A percentile compares a stretch with the other conserved stretches of the same genome.
phyloP scores from a whole-genome alignment of 495 filamentous ascomycete species.

The Xylaria bambusicola region DNA sequence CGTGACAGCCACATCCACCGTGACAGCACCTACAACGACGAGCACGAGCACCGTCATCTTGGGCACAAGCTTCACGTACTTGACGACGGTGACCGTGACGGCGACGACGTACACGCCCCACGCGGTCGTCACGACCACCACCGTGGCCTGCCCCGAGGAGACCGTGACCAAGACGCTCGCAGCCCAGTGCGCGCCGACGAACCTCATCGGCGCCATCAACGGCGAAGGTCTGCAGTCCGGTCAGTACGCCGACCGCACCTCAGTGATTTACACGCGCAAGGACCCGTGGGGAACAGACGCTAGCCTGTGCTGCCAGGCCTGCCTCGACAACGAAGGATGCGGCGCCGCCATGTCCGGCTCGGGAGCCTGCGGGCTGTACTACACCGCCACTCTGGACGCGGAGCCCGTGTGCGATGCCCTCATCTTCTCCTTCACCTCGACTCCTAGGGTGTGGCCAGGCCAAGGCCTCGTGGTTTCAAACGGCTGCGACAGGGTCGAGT shows the following conservation, averaged over 20 bases:
- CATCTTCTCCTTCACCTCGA: slow-evolving; percentile 24
- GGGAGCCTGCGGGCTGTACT: slow-evolving; percentile 35
- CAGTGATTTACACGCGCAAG: slow-evolving; percentile 24
- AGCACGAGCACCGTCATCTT: slow-evolving; percentile 17
- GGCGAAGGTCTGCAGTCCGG: slow-evolving; percentile 24
- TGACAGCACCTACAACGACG: slow-evolving; percentile 18
- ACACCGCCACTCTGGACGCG: slow-evolving; percentile 29
- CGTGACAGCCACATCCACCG: slow-evolving; percentile 18
- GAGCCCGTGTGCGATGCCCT: slow-evolving; percentile 20
- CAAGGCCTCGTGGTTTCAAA: slow-evolving; percentile 26
- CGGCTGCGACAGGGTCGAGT: slow-evolving; percentile 29
- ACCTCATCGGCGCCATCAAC: slow-evolving; percentile 25
- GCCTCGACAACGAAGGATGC: slow-evolving; percentile 55
- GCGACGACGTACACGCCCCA: background rate
- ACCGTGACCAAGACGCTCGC: slow-evolving; percentile 26
- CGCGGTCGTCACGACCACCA: slow-evolving; percentile 12
- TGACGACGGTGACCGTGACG: background rate
- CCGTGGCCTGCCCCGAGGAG: slow-evolving; percentile 18
- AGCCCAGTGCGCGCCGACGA: slow-evolving; percentile 31
- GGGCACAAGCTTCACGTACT: slow-evolving; percentile 18
- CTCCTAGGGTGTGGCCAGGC: slow-evolving; percentile 19
- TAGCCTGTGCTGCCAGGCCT: slow-evolving; percentile 29
- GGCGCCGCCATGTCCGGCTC: slow-evolving; percentile 59
- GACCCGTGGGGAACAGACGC: slow-evolving; percentile 19
- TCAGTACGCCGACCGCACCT: slow-evolving; percentile 21